Percentiles rank a stretch among this genome's conserved stretches.
phyloP scores from a whole-genome alignment of 2,329 filamentous ascomycete genomes.

The Microdochium nivale region DNA sequence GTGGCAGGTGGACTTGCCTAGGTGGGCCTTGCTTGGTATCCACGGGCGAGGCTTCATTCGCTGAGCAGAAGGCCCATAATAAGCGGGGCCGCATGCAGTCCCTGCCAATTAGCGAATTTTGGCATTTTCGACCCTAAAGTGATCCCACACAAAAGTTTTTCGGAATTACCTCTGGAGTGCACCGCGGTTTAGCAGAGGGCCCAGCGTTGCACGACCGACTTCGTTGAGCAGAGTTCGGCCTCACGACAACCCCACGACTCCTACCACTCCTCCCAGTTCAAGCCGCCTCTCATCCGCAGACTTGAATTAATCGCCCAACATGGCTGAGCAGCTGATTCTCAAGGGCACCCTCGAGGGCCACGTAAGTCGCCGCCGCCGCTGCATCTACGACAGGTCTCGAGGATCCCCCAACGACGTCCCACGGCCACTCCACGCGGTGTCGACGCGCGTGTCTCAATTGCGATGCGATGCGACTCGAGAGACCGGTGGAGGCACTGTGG shows the following conservation, averaged over 20 bases:
- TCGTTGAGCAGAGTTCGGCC: background rate
- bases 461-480: background rate
- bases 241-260: slow-evolving; percentile 24
- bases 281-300: slow-evolving; percentile 13
- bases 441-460: slow-evolving; percentile 1
- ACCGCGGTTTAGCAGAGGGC: slow-evolving; percentile 26
- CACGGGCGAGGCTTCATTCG: background rate
- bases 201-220: slow-evolving; percentile 10
- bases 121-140: slow-evolving; percentile 33
- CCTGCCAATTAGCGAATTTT: slow-evolving; percentile 7
- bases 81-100: background rate
- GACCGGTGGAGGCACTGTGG: background rate
- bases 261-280: slow-evolving; percentile 22
- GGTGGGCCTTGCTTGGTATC: background rate
- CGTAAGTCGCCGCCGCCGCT: slow-evolving; percentile 40
- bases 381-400: slow-evolving; percentile 13
- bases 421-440: background rate
- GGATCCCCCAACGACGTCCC: slow-evolving; percentile 4
- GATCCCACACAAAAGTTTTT: slow-evolving; percentile 39
- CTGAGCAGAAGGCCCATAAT: background rate
- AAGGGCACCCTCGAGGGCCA: slow-evolving; percentile 98
- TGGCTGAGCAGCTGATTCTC: slow-evolving; percentile 92
- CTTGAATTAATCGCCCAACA: slow-evolving; percentile 28
- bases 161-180: slow-evolving; percentile 21
- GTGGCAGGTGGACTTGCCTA: background rate